phyloP scores from a whole-genome alignment of 139 green algal genomes.

The Closterium sp. region DNA sequence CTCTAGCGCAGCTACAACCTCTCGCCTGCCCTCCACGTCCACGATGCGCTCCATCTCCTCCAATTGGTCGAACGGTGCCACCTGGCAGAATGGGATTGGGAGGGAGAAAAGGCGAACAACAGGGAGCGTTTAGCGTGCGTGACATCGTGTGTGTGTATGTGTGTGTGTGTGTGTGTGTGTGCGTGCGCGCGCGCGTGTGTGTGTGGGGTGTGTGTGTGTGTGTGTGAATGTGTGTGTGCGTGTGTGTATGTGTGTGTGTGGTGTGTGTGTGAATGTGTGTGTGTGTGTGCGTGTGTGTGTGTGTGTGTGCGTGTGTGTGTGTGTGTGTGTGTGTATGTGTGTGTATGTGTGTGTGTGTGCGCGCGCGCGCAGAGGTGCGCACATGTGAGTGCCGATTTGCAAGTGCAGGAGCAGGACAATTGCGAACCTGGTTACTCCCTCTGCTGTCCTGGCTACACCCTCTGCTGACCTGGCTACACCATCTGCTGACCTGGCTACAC shows the following conservation, averaged over 20 bases:
- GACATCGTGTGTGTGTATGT: too few relatives aligned
- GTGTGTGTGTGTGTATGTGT: too few relatives aligned
- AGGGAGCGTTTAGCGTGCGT: background rate
- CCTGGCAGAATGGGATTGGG: constrained; percentile 14
- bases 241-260: too few relatives aligned
- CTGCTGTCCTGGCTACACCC: background rate
- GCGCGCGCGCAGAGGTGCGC: too few relatives aligned
- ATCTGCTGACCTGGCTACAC: background rate
- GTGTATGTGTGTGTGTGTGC: too few relatives aligned
- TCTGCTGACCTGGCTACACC: background rate
- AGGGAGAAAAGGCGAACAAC: background rate
- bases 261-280: background rate
- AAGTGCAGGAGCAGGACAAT: too few relatives aligned
- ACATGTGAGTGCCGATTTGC: too few relatives aligned
- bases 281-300: too few relatives aligned
- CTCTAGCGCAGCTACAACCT: background rate
- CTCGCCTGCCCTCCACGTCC: background rate
- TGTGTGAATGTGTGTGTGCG: too few relatives aligned
- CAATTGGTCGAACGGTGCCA: constrained; percentile 50
- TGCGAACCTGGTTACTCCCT: background rate
- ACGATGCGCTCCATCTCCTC: constrained; percentile 47
- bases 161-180: background rate
- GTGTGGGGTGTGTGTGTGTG: too few relatives aligned
- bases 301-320: too few relatives aligned
- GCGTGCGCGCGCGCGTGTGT: too few relatives aligned